These are phyloP conservation scores for Fusarium subtropicale DNA, from an alignment of 2,329 filamentous ascomycete genomes.

Conservation along the genomic window DNA sequence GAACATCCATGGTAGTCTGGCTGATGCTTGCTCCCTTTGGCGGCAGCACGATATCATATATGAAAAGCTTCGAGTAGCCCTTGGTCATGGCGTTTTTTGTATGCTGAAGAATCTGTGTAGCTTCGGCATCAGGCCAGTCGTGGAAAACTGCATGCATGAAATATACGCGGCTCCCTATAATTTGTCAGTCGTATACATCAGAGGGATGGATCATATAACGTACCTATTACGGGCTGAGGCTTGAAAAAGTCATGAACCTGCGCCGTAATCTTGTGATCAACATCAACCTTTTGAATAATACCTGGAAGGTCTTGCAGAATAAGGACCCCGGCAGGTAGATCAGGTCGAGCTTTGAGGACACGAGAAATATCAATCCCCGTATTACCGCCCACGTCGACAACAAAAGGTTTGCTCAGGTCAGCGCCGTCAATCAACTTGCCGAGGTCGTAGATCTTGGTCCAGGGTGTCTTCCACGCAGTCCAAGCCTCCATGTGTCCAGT, in stretches of 20 bases:
- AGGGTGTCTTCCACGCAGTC: conserved; percentile 37
- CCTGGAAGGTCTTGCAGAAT: conserved; percentile 35
- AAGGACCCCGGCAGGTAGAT: conserved; percentile 14
- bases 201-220: fast-evolving
- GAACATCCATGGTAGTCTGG: conserved; percentile 48
- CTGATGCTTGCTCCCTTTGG: conserved; percentile 33
- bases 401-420: conserved; percentile 14
- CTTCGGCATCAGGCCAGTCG: conserved; percentile 59
- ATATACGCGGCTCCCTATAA: conserved; percentile 55
- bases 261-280: conserved; percentile 25
- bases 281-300: conserved; percentile 15
- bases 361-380: conserved; percentile 34
- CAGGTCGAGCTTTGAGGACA: conserved; percentile 9
- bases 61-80: conserved; percentile 45
- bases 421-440: conserved; percentile 20
- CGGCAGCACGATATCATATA: conserved; percentile 39
- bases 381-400: conserved; percentile 37
- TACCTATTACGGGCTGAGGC: conserved; percentile 27
- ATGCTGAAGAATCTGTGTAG: conserved; percentile 45
- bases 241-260: conserved; percentile 37
- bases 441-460: conserved; percentile 36
- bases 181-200: fast-evolving
- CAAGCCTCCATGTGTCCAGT: conserved; percentile 37
- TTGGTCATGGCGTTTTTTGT: conserved; percentile 32
- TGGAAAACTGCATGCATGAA: conserved; percentile 62